phyloP scores from a whole-genome alignment of 768 basidiomycete species.

The Termitomyces eurrhizus region DNA sequence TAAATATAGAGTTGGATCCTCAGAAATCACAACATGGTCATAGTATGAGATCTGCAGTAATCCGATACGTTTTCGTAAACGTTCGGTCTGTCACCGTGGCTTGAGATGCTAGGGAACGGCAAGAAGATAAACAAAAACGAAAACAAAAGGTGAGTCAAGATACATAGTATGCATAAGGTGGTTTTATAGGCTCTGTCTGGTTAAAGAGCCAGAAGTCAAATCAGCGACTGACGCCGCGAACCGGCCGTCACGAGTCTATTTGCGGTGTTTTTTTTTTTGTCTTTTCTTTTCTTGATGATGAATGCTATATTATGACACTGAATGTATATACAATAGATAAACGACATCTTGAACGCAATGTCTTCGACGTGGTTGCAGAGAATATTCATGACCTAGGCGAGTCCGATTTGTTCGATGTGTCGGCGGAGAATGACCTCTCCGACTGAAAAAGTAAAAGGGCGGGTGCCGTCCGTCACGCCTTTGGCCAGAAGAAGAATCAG shows the following conservation, averaged over 20 bases:
- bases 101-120: conserved; percentile 54
- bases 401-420: conserved; percentile 54
- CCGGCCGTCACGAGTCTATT: conserved; percentile 27
- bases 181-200: conserved; percentile 29
- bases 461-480: neutral
- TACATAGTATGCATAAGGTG: no score
- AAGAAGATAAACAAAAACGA: neutral
- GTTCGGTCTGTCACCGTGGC: conserved; percentile 71
- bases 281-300: neutral
- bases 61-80: conserved; percentile 65
- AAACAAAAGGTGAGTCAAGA: no score
- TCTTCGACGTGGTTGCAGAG: no score
- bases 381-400: conserved; percentile 23
- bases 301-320: neutral
- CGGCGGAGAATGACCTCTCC: conserved; percentile 66
- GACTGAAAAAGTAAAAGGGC: conserved; percentile 30
- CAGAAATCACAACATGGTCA: conserved; percentile 14
- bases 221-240: conserved; percentile 32
- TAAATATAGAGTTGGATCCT: no score
- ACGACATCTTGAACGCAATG: neutral
- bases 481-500: neutral
- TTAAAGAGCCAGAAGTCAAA: conserved; percentile 35
- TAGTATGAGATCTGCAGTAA: conserved; percentile 84
- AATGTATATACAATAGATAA: neutral
- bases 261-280: neutral